These are phyloP conservation scores for Telfairia occidentalis DNA, from an alignment of 331 rosid genomes.

Conservation along the genomic window DNA sequence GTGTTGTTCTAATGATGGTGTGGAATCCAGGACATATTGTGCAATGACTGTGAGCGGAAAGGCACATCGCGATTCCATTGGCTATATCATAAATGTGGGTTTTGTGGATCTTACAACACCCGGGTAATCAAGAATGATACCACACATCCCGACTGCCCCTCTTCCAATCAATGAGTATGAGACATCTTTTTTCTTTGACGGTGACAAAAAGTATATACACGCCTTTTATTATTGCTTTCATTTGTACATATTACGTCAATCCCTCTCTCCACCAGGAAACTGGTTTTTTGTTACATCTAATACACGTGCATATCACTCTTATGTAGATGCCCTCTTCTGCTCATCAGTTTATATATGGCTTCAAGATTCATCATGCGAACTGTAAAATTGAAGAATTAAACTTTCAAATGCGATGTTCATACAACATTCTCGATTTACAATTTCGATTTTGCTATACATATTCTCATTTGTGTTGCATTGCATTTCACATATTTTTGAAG, in stretches of 20 bases:
- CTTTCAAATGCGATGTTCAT: neutral
- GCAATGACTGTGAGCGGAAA: constrained; percentile 81
- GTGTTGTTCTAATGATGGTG: neutral
- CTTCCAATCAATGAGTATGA: constrained; percentile 19
- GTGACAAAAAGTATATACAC: constrained; percentile 3
- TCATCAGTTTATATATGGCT: neutral
- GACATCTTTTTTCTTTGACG: neutral
- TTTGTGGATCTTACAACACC: constrained; percentile 86
- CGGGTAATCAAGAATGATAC: constrained; percentile 73
- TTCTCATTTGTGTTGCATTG: neutral
- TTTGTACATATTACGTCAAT: constrained; percentile 59
- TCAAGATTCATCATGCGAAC: neutral
- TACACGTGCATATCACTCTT: constrained; percentile 13
- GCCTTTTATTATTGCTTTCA: neutral
- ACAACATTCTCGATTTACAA: neutral
- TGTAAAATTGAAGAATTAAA: neutral
- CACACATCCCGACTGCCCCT: constrained; percentile 36
- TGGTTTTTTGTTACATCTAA: constrained; percentile 14
- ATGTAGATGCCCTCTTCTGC: constrained; percentile 22
- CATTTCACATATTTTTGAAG: too few relatives aligned
- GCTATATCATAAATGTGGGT: constrained; percentile 84
- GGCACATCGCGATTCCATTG: constrained; percentile 83
- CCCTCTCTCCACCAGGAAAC: constrained; percentile 22
- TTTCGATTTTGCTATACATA: neutral
- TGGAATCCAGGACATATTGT: constrained; percentile 57